Percentiles rank a stretch among this genome's conserved stretches.
phyloP scores from a whole-genome alignment of 768 basidiomycete genomes.

The Agaricus sinodeliciosus region DNA sequence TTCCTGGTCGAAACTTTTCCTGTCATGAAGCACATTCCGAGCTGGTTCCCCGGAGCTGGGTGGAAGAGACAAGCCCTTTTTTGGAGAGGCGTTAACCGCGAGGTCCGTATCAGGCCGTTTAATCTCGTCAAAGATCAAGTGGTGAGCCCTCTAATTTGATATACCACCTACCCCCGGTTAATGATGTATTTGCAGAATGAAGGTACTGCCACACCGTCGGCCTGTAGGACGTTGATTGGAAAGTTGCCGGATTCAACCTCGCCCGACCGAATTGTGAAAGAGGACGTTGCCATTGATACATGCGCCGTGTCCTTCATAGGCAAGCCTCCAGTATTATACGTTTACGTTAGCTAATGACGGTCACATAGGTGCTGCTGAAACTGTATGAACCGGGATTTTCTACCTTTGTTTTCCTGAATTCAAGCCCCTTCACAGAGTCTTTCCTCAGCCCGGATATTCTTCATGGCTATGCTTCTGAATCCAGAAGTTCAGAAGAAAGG shows the following conservation, averaged over 20 bases:
- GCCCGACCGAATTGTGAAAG: background rate
- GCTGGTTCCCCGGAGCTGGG: conserved; percentile 30
- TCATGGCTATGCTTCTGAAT: conserved; percentile 15
- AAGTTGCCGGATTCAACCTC: background rate
- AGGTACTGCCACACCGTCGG: background rate
- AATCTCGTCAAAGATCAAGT: conserved; percentile 20
- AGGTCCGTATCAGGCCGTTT: conserved; percentile 29
- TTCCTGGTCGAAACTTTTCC: conserved; percentile 30
- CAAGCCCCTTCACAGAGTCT: background rate
- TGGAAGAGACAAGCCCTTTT: conserved; percentile 28
- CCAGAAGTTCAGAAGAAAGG: conserved; percentile 19
- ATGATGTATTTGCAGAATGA: background rate
- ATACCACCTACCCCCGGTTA: too few species aligned
- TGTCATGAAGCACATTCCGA: conserved; percentile 28
- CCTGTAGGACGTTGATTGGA: conserved; percentile 2
- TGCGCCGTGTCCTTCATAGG: conserved; percentile 8
- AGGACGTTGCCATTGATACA: background rate
- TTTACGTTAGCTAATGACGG: background rate
- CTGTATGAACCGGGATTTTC: background rate
- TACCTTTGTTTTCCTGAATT: background rate
- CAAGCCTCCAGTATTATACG: conserved; percentile 4
- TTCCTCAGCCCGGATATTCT: conserved; percentile 12
- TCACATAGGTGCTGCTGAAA: conserved; percentile 9
- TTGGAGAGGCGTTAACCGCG: conserved; percentile 21
- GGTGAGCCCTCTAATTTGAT: conserved; percentile 13